phyloP scores from a whole-genome alignment of 2,329 filamentous ascomycete species.

The Talaromyces sp. region DNA sequence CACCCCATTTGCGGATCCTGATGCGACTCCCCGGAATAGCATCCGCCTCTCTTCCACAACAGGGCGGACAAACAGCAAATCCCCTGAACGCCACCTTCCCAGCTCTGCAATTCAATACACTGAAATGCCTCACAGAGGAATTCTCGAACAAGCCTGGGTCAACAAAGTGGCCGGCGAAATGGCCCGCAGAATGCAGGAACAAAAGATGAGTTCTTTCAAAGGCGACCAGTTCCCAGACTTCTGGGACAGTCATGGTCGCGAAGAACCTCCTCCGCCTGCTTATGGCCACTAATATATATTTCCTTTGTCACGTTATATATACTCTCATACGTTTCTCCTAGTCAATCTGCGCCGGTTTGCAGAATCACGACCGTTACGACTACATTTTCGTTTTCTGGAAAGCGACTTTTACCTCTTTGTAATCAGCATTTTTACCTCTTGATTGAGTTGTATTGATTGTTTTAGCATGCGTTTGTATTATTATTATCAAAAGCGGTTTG shows the following conservation, averaged over 20 bases:
- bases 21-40: slow-evolving; percentile 31
- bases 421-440: slow-evolving; percentile 5
- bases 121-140: slow-evolving; percentile 23
- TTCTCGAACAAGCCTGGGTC: slow-evolving; percentile 40
- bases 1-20: slow-evolving; percentile 20
- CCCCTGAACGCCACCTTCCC: slow-evolving; percentile 25
- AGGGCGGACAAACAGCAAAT: slow-evolving; percentile 12
- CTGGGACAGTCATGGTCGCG: slow-evolving; percentile 33
- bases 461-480: slow-evolving; percentile 1
- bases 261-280: slow-evolving; percentile 40
- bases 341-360: slow-evolving; percentile 12
- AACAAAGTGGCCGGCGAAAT: slow-evolving; percentile 86
- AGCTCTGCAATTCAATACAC: slow-evolving; percentile 27
- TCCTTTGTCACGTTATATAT: not conserved
- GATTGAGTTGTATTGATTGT: not conserved
- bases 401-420: slow-evolving; percentile 6
- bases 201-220: slow-evolving; percentile 53
- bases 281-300: slow-evolving; percentile 35
- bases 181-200: slow-evolving; percentile 75
- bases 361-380: slow-evolving; percentile 14
- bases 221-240: slow-evolving; percentile 29
- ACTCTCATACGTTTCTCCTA: slow-evolving; percentile 8
- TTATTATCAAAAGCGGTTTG: not conserved
- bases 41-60: slow-evolving; percentile 13
- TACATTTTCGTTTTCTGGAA: slow-evolving; percentile 5